Evolutionary conservation across 2,329 filamentous ascomycete species (phyloP).

Genomic region (Botrytis cinerea): DNA sequence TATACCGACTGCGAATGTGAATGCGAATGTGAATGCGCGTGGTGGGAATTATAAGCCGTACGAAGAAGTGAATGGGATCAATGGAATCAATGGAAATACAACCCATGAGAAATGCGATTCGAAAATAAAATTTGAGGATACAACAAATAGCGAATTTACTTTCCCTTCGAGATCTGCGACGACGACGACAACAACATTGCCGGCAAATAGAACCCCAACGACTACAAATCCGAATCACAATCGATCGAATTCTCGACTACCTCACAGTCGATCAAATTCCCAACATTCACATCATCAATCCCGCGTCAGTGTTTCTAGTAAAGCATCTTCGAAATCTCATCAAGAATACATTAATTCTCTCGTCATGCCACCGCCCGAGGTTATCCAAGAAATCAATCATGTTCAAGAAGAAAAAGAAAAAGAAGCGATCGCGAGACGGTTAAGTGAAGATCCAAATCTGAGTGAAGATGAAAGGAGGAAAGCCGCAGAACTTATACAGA

Average conservation of each 20-base stretch:
- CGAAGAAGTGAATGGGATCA: no score
- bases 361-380: constrained; percentile 37
- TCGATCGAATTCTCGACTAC: neutral
- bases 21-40: neutral
- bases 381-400: constrained; percentile 52
- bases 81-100: neutral
- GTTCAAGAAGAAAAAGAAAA: constrained; percentile 48
- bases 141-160: neutral
- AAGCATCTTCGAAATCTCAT: constrained; percentile 32
- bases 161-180: constrained; percentile 7
- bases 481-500: constrained; percentile 63
- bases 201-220: neutral
- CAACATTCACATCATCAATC: constrained; percentile 28
- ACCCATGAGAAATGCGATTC: constrained; percentile 16
- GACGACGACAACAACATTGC: neutral
- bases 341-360: constrained; percentile 41
- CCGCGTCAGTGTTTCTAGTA: constrained; percentile 32
- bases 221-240: neutral
- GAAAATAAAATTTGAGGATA: constrained; percentile 12
- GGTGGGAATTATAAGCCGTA: neutral
- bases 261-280: constrained; percentile 4
- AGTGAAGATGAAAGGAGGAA: constrained; percentile 46
- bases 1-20: neutral
- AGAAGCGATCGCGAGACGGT: constrained; percentile 34
- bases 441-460: constrained; percentile 38